Evolutionary conservation across 2,329 filamentous ascomycete genomes (phyloP), one percentile per base, ranked within the genome.

Genomic region (Talaromyces sp.): DNA sequence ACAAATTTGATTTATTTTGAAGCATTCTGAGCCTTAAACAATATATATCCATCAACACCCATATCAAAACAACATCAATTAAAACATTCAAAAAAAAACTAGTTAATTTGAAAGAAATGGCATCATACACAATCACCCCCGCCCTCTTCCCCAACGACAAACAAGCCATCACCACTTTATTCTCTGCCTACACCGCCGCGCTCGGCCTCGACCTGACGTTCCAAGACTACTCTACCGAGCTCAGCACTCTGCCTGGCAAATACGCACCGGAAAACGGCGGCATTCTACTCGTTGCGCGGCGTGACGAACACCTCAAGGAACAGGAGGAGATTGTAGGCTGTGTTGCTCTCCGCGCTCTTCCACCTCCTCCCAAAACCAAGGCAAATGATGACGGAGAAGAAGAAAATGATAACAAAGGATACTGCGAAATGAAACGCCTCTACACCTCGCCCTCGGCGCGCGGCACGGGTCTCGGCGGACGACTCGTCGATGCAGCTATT

Each of bases 351-450:
- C 78, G 83, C 14, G 70, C 75, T 5, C 54, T 81, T 18, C 57
- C 54, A 23, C 23, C 23, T 23, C 23, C 23, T 23, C 16, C 16
- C 34, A n/a, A 6, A 7, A 4, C 31, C 31, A 42, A 33, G 14
- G 5, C 31, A 12, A 12, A 14, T 5, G 3, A 18, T 40, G 8
- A 40, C 23, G 31, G 12, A n/a, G 4, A 23, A 27, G 31, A 34
- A 63, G 40, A 62, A 65, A 23, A n/a, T 28, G 23, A 55, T n/a
- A 47, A 33, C 31, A 28, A 14, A 12, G 44, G 60, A 14, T 70
- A 69, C 23, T 82, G 80, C 66, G 85, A 87, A 69, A 82, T 87
- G 74, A 87, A 87, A 68, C 76, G 85, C 1, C 73, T 87, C 0
- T 87, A 84, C 65, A 77, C 85, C 8, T 63, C 72, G 2, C 81